phyloP scores from a whole-genome alignment of 2,329 filamentous ascomycete genomes.

The Botrytis fragariae region DNA sequence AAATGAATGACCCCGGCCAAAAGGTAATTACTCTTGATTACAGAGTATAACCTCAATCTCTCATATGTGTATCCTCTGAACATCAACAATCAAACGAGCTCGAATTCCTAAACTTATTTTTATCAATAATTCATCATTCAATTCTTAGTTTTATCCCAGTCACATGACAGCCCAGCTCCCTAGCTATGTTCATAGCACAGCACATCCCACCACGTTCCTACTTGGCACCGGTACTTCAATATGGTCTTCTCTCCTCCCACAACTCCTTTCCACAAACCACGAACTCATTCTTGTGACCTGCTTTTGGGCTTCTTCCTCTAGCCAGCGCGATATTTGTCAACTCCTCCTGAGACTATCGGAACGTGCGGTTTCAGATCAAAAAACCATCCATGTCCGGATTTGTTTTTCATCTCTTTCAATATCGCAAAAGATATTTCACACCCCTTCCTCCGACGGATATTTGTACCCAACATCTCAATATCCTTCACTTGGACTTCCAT shows the following conservation, averaged over 20 bases:
- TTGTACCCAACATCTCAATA: slow-evolving; percentile 54
- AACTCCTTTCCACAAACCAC: slow-evolving; percentile 12
- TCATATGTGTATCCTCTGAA: not conserved
- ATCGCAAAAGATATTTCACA: slow-evolving; percentile 71
- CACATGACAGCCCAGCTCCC: slow-evolving; percentile 7
- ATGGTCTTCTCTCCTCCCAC: not conserved
- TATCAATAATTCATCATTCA: not conserved
- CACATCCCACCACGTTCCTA: slow-evolving; percentile 12
- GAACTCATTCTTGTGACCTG: slow-evolving; percentile 68
- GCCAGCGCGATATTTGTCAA: slow-evolving; percentile 51
- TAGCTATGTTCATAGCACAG: not conserved
- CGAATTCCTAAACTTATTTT: not conserved
- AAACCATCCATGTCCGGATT: slow-evolving; percentile 51
- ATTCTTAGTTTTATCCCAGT: not conserved
- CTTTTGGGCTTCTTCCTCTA: slow-evolving; percentile 72
- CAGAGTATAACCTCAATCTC: not conserved
- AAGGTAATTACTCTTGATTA: not conserved
- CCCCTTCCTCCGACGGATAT: slow-evolving; percentile 59
- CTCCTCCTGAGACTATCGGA: slow-evolving; percentile 53
- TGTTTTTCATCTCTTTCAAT: slow-evolving; percentile 71
- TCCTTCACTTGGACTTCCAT: slow-evolving; percentile 62
- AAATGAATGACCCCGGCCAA: not conserved
- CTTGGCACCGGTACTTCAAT: slow-evolving; percentile 11
- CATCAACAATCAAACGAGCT: not conserved
- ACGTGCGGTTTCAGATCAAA: slow-evolving; percentile 39